phyloP scores from a whole-genome alignment of 306 rosid species.

The Prunus fruticosa region DNA sequence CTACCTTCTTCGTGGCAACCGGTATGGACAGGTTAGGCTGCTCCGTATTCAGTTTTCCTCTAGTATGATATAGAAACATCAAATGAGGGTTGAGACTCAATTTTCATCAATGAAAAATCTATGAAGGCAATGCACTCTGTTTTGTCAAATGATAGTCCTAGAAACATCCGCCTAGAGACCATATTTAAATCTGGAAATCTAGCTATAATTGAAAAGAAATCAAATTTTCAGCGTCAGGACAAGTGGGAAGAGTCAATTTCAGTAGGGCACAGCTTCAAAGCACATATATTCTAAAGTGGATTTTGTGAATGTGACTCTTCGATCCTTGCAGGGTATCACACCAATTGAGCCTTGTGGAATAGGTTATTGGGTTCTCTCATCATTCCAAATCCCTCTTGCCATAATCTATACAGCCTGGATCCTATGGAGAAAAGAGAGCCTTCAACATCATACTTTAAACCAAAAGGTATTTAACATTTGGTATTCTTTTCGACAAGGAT shows the following conservation, averaged over 20 bases:
- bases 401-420: conserved; percentile 69
- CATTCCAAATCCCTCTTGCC: conserved; percentile 77
- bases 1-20: conserved; percentile 79
- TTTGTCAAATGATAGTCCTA: too few relatives aligned
- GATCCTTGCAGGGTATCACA: conserved; percentile 56
- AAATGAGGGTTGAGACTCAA: too few relatives aligned
- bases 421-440: conserved; percentile 41
- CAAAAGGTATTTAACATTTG: conserved; percentile 38
- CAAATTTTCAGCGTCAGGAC: background rate
- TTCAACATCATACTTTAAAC: conserved; percentile 34
- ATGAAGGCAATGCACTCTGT: too few relatives aligned
- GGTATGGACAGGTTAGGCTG: conserved; percentile 53
- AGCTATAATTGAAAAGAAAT: background rate
- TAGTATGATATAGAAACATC: too few relatives aligned
- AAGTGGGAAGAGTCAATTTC: background rate
- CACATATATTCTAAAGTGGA: background rate
- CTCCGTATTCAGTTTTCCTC: too few relatives aligned
- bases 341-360: conserved; percentile 70
- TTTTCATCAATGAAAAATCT: too few relatives aligned
- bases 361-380: conserved; percentile 74
- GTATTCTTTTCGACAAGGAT: background rate
- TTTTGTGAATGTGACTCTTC: background rate
- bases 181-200: background rate
- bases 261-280: too few relatives aligned
- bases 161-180: too few relatives aligned